Conservation (phyloP, 345 rosid species). For the Nasturtium officinale region DNA sequence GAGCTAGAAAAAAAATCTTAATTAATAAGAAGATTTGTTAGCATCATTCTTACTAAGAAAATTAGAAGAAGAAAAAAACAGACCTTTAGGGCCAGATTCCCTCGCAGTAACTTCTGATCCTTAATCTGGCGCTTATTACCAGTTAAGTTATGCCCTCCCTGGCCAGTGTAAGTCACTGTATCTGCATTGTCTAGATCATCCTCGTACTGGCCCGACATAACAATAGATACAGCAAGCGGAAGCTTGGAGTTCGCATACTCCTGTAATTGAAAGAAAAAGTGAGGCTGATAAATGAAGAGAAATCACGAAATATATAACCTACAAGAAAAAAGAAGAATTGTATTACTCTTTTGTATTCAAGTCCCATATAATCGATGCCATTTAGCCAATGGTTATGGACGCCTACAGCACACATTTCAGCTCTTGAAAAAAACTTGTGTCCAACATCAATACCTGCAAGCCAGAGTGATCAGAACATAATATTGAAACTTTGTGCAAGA, state of each 20-base stretch:
- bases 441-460: conserved; percentile 83
- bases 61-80: conserved; percentile 23
- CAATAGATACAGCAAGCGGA: conserved; percentile 77
- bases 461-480: not conserved
- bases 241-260: conserved; percentile 51
- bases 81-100: conserved; percentile 93
- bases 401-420: conserved; percentile 92
- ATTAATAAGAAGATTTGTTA: not conserved
- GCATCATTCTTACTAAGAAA: conserved; percentile 10
- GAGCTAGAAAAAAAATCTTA: conserved; percentile 6
- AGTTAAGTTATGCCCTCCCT: conserved; percentile 82
- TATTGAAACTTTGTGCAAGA: not conserved
- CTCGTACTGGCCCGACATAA: conserved; percentile 92
- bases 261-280: conserved; percentile 45
- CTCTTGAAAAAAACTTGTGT: conserved; percentile 84
- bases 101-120: conserved; percentile 72
- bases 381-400: conserved; percentile 93
- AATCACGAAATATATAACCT: not conserved
- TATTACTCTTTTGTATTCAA: conserved; percentile 54
- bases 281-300: not conserved
- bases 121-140: conserved; percentile 85
- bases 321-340: not conserved
- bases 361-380: conserved; percentile 89
- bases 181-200: conserved; percentile 97
- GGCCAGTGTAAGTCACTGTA: conserved; percentile 85